Percentiles rank a stretch among this genome's conserved stretches.
Conservation (phyloP, 2,329 filamentous ascomycete species). For the Penicillium sp. region DNA sequence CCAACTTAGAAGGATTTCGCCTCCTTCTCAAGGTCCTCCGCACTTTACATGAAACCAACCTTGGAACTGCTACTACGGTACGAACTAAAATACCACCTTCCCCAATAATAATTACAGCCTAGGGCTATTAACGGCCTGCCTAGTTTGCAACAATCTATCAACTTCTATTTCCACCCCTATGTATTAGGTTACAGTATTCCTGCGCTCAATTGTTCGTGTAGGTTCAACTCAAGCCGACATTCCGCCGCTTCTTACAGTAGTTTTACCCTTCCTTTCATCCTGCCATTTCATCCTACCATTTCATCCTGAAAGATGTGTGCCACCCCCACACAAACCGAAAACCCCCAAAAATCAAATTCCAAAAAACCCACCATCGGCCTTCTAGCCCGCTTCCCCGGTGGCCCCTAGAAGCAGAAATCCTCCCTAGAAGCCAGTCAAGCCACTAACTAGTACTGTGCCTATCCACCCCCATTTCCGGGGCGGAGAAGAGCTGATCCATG, state of each 20-base stretch:
- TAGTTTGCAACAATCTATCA: background rate
- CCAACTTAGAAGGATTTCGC: background rate
- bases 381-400: slow-evolving; percentile 16
- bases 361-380: slow-evolving; percentile 2
- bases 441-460: background rate
- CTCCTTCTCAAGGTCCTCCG: background rate
- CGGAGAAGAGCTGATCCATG: slow-evolving; percentile 23
- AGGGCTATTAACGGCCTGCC: background rate
- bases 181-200: too few species aligned
- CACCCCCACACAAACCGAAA: slow-evolving; percentile 1
- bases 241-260: background rate
- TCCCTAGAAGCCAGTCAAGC: background rate
- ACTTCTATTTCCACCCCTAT: too few species aligned
- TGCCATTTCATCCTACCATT: background rate
- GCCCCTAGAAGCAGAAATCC: background rate
- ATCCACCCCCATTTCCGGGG: slow-evolving; percentile 1
- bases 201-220: too few species aligned
- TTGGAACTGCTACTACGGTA: background rate
- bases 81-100: background rate
- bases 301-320: background rate
- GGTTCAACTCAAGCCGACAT: background rate
- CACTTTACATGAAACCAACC: background rate
- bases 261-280: too few species aligned
- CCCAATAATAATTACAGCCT: too few species aligned
- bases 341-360: slow-evolving; percentile 1